These are phyloP conservation scores for Aspergillus novoparasiticus DNA, from an alignment of 2,329 filamentous ascomycete genomes.

Conservation along the genomic window DNA sequence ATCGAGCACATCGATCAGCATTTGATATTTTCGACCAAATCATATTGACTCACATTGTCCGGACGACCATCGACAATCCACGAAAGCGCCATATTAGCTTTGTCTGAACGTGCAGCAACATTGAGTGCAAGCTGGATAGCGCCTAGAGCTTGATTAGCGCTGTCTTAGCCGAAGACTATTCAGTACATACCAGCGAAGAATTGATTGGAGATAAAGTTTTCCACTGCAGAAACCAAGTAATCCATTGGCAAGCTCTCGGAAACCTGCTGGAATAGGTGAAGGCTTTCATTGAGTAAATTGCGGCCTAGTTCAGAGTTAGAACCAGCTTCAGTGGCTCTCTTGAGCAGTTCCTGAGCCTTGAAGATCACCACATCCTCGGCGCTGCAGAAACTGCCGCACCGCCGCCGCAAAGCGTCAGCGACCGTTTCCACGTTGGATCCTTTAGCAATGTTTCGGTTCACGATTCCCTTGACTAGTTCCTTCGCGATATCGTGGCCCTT, in stretches of 20 bases:
- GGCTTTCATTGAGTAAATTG: slow-evolving; percentile 81
- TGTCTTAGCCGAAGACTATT: slow-evolving; percentile 22
- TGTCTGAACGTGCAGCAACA: slow-evolving; percentile 82
- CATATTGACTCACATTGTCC: slow-evolving; percentile 46
- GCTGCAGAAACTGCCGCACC: slow-evolving; percentile 96
- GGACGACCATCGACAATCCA: slow-evolving; percentile 88
- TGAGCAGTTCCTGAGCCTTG: slow-evolving; percentile 94
- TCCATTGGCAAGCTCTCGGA: slow-evolving; percentile 78
- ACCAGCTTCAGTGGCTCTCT: slow-evolving; percentile 79
- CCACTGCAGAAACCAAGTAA: slow-evolving; percentile 75
- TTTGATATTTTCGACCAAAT: background rate
- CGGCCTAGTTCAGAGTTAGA: slow-evolving; percentile 75
- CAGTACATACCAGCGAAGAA: slow-evolving; percentile 73
- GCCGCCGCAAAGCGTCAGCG: slow-evolving; percentile 85
- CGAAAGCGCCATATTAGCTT: slow-evolving; percentile 78
- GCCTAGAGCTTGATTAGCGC: slow-evolving; percentile 43
- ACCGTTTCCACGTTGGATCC: slow-evolving; percentile 97
- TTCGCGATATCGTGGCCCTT: slow-evolving; percentile 88
- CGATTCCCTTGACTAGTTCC: slow-evolving; percentile 93
- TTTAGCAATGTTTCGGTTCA: slow-evolving; percentile 95
- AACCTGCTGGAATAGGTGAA: slow-evolving; percentile 85
- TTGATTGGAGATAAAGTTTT: slow-evolving; percentile 76
- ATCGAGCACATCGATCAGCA: slow-evolving; percentile 18
- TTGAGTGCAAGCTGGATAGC: slow-evolving; percentile 84
- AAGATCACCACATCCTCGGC: slow-evolving; percentile 97